These are phyloP conservation scores for Sugiyamaella smithiae DNA, from an alignment of 805 yeast species.

Conservation along the genomic window DNA sequence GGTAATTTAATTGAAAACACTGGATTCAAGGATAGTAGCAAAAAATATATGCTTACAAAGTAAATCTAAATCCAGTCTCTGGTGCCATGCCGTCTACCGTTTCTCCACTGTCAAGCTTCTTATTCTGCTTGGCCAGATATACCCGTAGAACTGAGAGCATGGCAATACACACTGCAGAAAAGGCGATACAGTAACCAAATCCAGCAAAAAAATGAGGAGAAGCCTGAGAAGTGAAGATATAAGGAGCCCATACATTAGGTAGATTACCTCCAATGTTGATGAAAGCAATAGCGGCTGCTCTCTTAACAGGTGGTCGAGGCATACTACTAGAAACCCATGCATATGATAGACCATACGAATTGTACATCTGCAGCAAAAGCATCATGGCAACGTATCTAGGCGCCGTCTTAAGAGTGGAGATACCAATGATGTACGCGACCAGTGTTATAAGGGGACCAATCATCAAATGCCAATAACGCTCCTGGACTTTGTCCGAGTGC, in stretches of 20 bases:
- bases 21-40: background rate
- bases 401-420: conserved; percentile 46
- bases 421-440: conserved; percentile 20
- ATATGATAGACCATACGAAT: conserved; percentile 13
- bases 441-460: conserved; percentile 43
- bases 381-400: conserved; percentile 60
- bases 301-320: conserved; percentile 57
- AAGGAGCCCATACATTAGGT: conserved; percentile 29
- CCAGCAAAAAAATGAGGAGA: conserved; percentile 31
- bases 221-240: conserved; percentile 22
- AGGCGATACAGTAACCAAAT: conserved; percentile 26
- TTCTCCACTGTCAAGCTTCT: conserved; percentile 26
- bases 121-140: conserved; percentile 21
- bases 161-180: conserved; percentile 18
- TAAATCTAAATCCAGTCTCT: conserved; percentile 28
- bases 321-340: conserved; percentile 22
- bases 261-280: conserved; percentile 42
- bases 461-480: conserved; percentile 50
- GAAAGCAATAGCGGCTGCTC: conserved; percentile 53
- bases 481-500: conserved; percentile 56
- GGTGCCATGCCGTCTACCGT: conserved; percentile 30
- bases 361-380: conserved; percentile 53
- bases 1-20: too few relatives aligned
- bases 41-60: too few relatives aligned
- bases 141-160: conserved; percentile 18